Conservation (phyloP, 768 basidiomycete genomes). For the Amanita rubescens region DNA sequence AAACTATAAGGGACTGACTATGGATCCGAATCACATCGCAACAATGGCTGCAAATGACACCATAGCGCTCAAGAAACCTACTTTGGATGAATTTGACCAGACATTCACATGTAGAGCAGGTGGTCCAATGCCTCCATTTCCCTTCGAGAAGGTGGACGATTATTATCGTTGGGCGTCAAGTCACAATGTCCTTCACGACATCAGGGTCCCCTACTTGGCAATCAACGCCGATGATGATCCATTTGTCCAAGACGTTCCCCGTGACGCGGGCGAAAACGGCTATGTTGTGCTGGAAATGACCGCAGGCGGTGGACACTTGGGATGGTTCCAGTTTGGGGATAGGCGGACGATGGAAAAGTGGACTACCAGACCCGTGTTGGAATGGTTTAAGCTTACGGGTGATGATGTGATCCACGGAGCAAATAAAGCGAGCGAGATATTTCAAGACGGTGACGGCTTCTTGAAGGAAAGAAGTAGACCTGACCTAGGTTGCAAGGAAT, state of each 20-base stretch:
- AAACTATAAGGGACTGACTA: conserved; percentile 39
- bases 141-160: conserved; percentile 36
- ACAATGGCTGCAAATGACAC: conserved; percentile 40
- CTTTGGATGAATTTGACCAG: conserved; percentile 52
- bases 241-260: conserved; percentile 56
- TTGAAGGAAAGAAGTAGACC: conserved; percentile 50
- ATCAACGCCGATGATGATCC: conserved; percentile 77
- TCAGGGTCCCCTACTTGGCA: conserved; percentile 68
- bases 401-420: conserved; percentile 39
- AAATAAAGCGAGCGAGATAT: conserved; percentile 25
- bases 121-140: conserved; percentile 52
- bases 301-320: conserved; percentile 65
- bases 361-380: conserved; percentile 63
- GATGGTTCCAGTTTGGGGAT: conserved; percentile 64
- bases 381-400: conserved; percentile 58
- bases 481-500: conserved; percentile 49
- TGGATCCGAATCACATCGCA: conserved; percentile 44
- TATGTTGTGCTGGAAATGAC: conserved; percentile 59
- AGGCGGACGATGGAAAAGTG: conserved; percentile 42
- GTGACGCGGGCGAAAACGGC: conserved; percentile 43
- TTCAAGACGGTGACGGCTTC: conserved; percentile 49
- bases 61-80: conserved; percentile 42
- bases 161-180: conserved; percentile 52
- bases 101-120: conserved; percentile 61
- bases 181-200: conserved; percentile 47